Evolutionary conservation across 2,329 filamentous ascomycete species (phyloP).

Genomic region (Ophiognomonia clavigignenti-juglandacearum): DNA sequence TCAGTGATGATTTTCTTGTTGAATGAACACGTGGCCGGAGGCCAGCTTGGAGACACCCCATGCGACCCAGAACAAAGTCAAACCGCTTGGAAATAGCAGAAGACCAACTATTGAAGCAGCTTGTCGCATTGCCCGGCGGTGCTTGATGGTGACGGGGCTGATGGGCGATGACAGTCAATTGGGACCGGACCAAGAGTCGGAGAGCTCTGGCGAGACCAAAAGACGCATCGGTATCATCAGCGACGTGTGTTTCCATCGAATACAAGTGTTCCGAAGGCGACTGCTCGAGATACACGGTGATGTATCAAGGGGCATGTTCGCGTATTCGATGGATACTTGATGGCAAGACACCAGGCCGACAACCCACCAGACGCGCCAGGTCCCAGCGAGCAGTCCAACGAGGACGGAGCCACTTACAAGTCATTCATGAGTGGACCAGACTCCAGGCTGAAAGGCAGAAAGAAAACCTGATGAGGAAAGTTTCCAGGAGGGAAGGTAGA

Average conservation of each 20-base stretch:
- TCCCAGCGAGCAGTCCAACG: conserved; percentile 21
- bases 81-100: conserved; percentile 20
- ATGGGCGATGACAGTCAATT: conserved; percentile 40
- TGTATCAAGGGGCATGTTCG: conserved; percentile 31
- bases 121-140: conserved; percentile 40
- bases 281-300: conserved; percentile 23
- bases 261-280: conserved; percentile 20
- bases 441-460: conserved; percentile 29
- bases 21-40: conserved; percentile 19
- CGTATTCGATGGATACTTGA: conserved; percentile 31
- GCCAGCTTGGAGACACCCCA: conserved; percentile 22
- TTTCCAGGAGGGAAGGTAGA: conserved; percentile 3
- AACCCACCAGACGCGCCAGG: conserved; percentile 19
- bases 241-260: conserved; percentile 31
- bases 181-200: conserved; percentile 24
- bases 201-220: conserved; percentile 18
- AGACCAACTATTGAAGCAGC: conserved; percentile 26
- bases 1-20: conserved; percentile 40
- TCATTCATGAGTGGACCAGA: conserved; percentile 46
- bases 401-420: conserved; percentile 40
- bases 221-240: conserved; percentile 28
- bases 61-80: conserved; percentile 29
- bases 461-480: conserved; percentile 10
- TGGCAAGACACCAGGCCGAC: conserved; percentile 27
- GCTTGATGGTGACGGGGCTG: conserved; percentile 46